phyloP scores from a whole-genome alignment of 2,329 filamentous ascomycete genomes.

The Pseudogymnoascus sp. region DNA sequence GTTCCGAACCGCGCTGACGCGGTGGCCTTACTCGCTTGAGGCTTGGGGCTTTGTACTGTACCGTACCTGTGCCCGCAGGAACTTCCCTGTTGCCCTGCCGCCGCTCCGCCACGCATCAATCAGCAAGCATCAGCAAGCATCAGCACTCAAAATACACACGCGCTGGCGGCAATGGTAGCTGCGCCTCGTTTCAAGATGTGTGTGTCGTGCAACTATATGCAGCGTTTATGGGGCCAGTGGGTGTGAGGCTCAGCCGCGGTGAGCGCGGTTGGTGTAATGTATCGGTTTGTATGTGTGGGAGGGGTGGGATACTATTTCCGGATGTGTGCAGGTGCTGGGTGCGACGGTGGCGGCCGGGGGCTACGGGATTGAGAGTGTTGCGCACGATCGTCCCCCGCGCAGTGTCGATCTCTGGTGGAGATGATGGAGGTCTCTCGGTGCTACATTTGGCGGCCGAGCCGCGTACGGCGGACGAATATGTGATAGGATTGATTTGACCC shows the following conservation, averaged over 20 bases:
- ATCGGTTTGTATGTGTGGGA: not conserved
- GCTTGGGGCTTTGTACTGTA: not conserved
- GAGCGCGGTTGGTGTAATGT: not conserved
- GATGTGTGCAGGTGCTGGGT: not conserved
- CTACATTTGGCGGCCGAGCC: not conserved
- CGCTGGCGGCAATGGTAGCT: not conserved
- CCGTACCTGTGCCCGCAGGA: not conserved
- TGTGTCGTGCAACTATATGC: not conserved
- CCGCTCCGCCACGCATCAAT: not conserved
- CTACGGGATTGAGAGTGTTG: not conserved
- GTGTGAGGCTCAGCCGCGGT: not conserved
- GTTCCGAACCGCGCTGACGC: not conserved
- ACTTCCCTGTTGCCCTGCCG: not conserved
- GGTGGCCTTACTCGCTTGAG: not conserved
- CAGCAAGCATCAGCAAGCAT: not conserved
- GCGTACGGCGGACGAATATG: not conserved
- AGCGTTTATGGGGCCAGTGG: conserved; percentile 4
- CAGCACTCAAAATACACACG: not conserved
- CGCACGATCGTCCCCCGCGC: not conserved
- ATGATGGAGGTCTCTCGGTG: not conserved
- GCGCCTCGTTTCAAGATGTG: not conserved
- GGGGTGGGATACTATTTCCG: not conserved
- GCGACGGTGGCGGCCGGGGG: not conserved
- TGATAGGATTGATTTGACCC: not conserved
- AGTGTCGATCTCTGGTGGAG: not conserved